Evolutionary conservation across 768 basidiomycete species (phyloP).

Genomic region (Termitomyces sp.): DNA sequence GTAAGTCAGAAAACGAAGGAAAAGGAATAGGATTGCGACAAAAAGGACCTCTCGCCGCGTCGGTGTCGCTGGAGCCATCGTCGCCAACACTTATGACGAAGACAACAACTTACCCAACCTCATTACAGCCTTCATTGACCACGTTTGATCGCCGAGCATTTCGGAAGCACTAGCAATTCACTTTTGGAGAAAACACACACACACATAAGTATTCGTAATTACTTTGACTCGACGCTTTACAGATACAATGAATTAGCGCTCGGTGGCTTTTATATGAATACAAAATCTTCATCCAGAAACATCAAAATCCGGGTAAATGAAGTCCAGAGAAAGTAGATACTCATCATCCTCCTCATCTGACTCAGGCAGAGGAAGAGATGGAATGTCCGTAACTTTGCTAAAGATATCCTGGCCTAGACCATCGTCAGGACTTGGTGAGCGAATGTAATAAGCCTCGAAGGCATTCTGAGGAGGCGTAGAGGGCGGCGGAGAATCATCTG

Average conservation of each 20-base stretch:
- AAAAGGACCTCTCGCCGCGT: slow-evolving; percentile 53
- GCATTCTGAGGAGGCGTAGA: slow-evolving; percentile 3
- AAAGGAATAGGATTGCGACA: slow-evolving; percentile 40
- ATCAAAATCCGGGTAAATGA: slow-evolving; percentile 13
- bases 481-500: slow-evolving; percentile 12
- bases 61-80: slow-evolving; percentile 36
- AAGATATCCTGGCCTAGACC: slow-evolving; percentile 1
- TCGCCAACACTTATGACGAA: neutral
- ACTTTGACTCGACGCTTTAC: neutral
- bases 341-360: slow-evolving; percentile 14
- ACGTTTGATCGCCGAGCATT: neutral
- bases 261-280: neutral
- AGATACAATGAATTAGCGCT: neutral
- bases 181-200: neutral
- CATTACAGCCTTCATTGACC: neutral
- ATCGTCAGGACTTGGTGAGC: slow-evolving; percentile 6
- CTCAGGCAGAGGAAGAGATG: slow-evolving; percentile 2
- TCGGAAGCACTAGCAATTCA: neutral
- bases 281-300: neutral
- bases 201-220: too few species aligned
- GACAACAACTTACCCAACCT: neutral
- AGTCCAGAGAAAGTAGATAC: slow-evolving; percentile 11
- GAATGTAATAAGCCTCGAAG: slow-evolving; percentile 9
- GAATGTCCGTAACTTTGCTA: slow-evolving; percentile 8
- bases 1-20: slow-evolving; percentile 40